phyloP scores from a whole-genome alignment of 495 filamentous ascomycete genomes.

The Penicillium crystallinum region DNA sequence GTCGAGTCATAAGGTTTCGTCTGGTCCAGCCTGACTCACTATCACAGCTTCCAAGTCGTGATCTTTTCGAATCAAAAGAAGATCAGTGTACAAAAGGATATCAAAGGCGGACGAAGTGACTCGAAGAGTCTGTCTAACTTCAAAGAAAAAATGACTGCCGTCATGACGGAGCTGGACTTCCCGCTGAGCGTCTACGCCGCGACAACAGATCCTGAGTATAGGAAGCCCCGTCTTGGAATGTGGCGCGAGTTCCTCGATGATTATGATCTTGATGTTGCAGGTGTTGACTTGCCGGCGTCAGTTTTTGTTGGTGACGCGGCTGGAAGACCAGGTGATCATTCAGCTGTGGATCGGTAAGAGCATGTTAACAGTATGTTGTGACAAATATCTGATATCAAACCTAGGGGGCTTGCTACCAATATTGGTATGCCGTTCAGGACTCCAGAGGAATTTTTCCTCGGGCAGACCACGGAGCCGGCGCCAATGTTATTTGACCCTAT shows the following conservation, averaged over 20 bases:
- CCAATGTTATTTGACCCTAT: slow-evolving; percentile 62
- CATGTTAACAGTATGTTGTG: not conserved
- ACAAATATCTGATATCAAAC: slow-evolving; percentile 1
- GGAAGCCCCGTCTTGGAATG: slow-evolving; percentile 87
- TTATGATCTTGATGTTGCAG: slow-evolving; percentile 57
- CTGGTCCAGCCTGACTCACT: not conserved
- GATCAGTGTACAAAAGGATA: slow-evolving; percentile 64
- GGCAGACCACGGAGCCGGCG: slow-evolving; percentile 56
- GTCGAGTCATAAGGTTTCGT: slow-evolving; percentile 9
- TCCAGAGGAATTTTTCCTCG: slow-evolving; percentile 87
- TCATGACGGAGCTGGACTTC: slow-evolving; percentile 67
- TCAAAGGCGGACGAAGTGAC: slow-evolving; percentile 62
- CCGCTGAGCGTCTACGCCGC: slow-evolving; percentile 82
- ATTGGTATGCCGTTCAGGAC: slow-evolving; percentile 73
- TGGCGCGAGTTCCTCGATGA: slow-evolving; percentile 80
- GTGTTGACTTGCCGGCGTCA: slow-evolving; percentile 61
- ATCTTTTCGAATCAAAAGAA: slow-evolving; percentile 87
- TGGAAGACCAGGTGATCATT: slow-evolving; percentile 60
- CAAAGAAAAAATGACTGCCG: slow-evolving; percentile 67
- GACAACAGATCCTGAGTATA: slow-evolving; percentile 69
- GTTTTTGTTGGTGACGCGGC: slow-evolving; percentile 92
- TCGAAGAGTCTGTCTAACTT: slow-evolving; percentile 63
- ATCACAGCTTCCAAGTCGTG: slow-evolving; percentile 62
- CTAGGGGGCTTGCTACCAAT: slow-evolving; percentile 71
- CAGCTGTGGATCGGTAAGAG: slow-evolving; percentile 70